Evolutionary conservation across 345 rosid species (phyloP), one percentile per base, ranked within the genome.

Genomic region (Cardamine occulta): DNA sequence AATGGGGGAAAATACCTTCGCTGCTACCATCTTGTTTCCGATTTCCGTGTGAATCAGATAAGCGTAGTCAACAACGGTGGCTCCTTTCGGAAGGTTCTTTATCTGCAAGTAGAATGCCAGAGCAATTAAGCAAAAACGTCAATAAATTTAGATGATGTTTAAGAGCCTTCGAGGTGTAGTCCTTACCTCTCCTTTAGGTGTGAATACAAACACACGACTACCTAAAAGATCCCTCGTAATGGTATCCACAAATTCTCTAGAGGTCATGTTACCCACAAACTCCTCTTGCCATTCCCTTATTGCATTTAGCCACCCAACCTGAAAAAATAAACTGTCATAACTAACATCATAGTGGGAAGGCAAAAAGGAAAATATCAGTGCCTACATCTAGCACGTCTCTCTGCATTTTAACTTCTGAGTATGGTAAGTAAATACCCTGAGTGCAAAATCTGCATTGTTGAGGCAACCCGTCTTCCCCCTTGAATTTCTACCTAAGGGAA

Each of bases 211-310:
- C 80, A 95, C 88, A 29, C 99, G 88, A 66, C 99, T 95, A 68
- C 99, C 97, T 68, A 95, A 63, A 54, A 95, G 90, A 84, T 95
- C 99, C 81, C 89, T 81, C 12, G 99, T 95, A 48, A 95, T 58
- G 44, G 93, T 90, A 75, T 95, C 99, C 32, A 95, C 99, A 86
- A 95, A 95, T 83, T 95, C 99, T 73, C 99, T 90, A 49, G 99
- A 95, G 86, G 87, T 91, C 99, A 95, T 95, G 83, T 92, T 95
- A 80, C 99, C 99, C 55, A 95, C 99, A 65, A 95, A 95, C 84
- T 95, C 97, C 70, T 95, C 97, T 88, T 95, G 99, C 99, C 99
- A 95, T 82, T 95, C 97, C 74, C 99, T 91, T 67, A 91, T 95
- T 63, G 97, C 99, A 77, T 92, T 95, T 47, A 95, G 93, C 99